Percentiles rank a stretch among this genome's conserved stretches.
Evolutionary conservation across 345 rosid species (phyloP).

Genomic region (Eucalyptus pauciflora): DNA sequence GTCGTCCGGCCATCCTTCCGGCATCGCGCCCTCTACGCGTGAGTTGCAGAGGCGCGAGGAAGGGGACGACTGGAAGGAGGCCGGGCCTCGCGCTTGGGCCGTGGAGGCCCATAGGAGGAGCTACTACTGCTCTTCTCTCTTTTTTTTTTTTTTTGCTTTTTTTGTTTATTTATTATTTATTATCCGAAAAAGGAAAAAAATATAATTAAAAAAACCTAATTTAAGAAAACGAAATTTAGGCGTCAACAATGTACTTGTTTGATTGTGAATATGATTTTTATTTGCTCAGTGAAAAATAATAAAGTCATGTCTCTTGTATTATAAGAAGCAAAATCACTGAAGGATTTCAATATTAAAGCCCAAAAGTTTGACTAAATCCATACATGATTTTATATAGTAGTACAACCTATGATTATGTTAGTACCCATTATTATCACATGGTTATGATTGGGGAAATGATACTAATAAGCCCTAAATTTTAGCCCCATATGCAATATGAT

Average conservation of each 20-base stretch:
- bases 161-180: too few species aligned
- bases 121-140: too few species aligned
- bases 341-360: not conserved
- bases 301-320: not conserved
- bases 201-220: too few species aligned
- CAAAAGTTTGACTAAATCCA: not conserved
- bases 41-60: too few species aligned
- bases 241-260: not conserved
- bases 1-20: too few species aligned
- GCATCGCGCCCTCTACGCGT: too few species aligned
- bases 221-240: too few species aligned
- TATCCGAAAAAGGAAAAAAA: too few species aligned
- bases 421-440: not conserved
- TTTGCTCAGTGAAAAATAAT: not conserved
- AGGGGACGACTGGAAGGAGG: too few species aligned
- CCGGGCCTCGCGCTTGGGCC: too few species aligned
- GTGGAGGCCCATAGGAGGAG: too few species aligned
- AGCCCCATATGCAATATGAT: not conserved
- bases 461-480: not conserved
- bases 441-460: not conserved
- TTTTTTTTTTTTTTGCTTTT: too few species aligned
- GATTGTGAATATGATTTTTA: not conserved
- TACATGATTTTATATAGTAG: not conserved
- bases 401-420: not conserved
- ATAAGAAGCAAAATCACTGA: not conserved